These are phyloP conservation scores for Balansia obtecta DNA, from an alignment of 2,329 filamentous ascomycete species.

Conservation along the genomic window DNA sequence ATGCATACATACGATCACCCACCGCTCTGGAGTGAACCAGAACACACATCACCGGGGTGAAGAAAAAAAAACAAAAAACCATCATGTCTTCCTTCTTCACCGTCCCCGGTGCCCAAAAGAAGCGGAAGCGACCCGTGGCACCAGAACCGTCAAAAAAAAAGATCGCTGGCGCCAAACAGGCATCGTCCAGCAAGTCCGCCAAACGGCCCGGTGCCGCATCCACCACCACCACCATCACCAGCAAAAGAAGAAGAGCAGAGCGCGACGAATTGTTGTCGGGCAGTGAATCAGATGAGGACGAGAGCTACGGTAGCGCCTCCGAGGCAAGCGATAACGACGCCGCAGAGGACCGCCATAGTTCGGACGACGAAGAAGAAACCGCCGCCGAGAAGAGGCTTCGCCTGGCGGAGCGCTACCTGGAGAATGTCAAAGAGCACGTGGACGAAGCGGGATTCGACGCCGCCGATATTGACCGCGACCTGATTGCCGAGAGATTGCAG, in stretches of 20 bases:
- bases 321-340: conserved; percentile 33
- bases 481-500: conserved; percentile 80
- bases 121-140: conserved; percentile 62
- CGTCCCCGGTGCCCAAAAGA: conserved; percentile 72
- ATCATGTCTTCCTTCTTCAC: conserved; percentile 96
- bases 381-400: conserved; percentile 76
- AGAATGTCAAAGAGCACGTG: conserved; percentile 75
- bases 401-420: conserved; percentile 83
- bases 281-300: conserved; percentile 62
- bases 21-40: background rate
- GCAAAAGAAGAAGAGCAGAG: conserved; percentile 35
- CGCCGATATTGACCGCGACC: conserved; percentile 80
- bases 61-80: too few relatives aligned
- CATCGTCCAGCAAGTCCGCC: conserved; percentile 22
- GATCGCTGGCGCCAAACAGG: conserved; percentile 32
- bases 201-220: conserved; percentile 9
- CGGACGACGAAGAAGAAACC: conserved; percentile 74
- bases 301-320: conserved; percentile 24
- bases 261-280: conserved; percentile 73
- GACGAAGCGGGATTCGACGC: conserved; percentile 82
- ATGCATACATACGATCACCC: background rate
- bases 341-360: conserved; percentile 32
- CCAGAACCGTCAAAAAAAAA: conserved; percentile 47
- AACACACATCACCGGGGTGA: background rate
- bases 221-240: conserved; percentile 24